These are phyloP conservation scores for Lagenaria siceraria DNA, from an alignment of 306 rosid species.

Conservation along the genomic window DNA sequence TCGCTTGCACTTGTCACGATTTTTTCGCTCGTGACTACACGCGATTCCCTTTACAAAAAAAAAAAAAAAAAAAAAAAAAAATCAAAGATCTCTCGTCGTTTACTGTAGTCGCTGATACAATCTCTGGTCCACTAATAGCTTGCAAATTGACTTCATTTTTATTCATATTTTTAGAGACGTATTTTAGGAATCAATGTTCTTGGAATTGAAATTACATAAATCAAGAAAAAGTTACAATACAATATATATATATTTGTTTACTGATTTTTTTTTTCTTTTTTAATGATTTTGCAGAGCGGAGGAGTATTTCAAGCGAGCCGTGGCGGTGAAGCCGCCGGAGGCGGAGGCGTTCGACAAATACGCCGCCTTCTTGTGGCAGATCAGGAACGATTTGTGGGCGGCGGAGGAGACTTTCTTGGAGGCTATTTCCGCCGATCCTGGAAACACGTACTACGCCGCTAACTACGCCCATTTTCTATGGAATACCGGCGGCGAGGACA, in stretches of 20 bases:
- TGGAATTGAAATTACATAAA: not conserved
- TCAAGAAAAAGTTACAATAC: not conserved
- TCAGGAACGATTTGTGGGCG: conserved; percentile 63
- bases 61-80: not conserved
- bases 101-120: not conserved
- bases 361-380: conserved; percentile 77
- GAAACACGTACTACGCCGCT: conserved; percentile 60
- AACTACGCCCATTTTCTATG: conserved; percentile 87
- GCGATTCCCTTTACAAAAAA: not conserved
- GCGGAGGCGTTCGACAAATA: conserved; percentile 75
- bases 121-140: not conserved
- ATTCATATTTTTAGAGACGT: not conserved
- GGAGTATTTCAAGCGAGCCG: conserved; percentile 70
- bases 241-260: not conserved
- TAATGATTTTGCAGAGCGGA: conserved; percentile 50
- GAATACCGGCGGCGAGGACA: conserved; percentile 89
- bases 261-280: not conserved
- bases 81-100: not conserved
- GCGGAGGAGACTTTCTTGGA: conserved; percentile 82
- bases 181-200: not conserved
- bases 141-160: not conserved
- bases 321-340: conserved; percentile 43
- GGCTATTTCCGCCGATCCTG: conserved; percentile 72
- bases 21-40: not conserved
- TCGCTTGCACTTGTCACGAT: not conserved